phyloP scores from a whole-genome alignment of 1,284 basidiomycete species.

The Ceratobasidium sp. region DNA sequence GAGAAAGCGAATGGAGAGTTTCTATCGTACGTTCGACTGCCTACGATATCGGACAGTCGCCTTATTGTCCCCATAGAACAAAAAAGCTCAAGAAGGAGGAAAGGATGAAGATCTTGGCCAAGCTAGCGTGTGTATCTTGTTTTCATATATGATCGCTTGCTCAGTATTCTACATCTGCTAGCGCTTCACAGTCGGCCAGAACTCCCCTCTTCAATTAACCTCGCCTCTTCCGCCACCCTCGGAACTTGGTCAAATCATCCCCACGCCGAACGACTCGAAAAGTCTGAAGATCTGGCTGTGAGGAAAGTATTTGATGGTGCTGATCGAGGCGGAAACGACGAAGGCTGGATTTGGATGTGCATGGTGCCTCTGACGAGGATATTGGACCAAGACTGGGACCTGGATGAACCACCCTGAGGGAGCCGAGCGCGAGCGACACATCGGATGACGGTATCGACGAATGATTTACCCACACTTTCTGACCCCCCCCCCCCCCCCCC shows the following conservation, averaged over 20 bases:
- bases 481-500: too few species aligned
- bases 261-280: constrained; percentile 64
- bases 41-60: background rate
- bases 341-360: constrained; percentile 18
- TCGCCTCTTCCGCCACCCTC: constrained; percentile 79
- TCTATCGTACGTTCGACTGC: constrained; percentile 66
- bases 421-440: too few species aligned
- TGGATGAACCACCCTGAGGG: too few species aligned
- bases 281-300: constrained; percentile 65
- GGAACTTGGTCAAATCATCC: constrained; percentile 72
- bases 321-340: constrained; percentile 34
- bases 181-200: constrained; percentile 77
- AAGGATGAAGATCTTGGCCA: constrained; percentile 71
- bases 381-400: constrained; percentile 49
- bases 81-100: constrained; percentile 88
- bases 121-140: constrained; percentile 69
- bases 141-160: background rate
- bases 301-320: constrained; percentile 59
- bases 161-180: constrained; percentile 47
- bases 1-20: constrained; percentile 79
- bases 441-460: too few species aligned
- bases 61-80: constrained; percentile 64
- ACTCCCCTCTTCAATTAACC: constrained; percentile 59
- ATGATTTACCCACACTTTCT: too few species aligned
- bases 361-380: constrained; percentile 24